Evolutionary conservation across 192 early-diverging fungal genomes (phyloP), one percentile per base, ranked within the genome.

Genomic region (Spinellus fusiger): DNA sequence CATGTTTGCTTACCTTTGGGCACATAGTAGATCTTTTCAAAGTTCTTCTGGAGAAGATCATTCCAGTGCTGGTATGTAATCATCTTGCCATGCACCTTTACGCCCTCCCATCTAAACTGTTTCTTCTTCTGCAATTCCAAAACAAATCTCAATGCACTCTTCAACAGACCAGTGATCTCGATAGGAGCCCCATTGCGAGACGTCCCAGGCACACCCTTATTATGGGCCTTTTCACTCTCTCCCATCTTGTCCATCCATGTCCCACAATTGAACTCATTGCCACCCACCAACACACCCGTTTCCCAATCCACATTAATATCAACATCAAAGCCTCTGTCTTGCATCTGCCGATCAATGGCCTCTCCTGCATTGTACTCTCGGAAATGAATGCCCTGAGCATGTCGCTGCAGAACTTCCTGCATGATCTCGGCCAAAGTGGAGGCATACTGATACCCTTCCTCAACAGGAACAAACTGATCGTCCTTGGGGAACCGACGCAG

Each of bases 231-330:
- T 35, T 84, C 87, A 27, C 88, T 93, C 72, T 96, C 94, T 15
- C 91, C 90, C 90, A 92, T 93, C 73, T 97, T 99, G 76, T 98
- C 97, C 94, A 98, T 98, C 97, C 95, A 99, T 0, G 94, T 98
- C 26, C 97, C 95, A 62, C 95, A 99, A 75, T 99, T 99, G 75
- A 77, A 94, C 34, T 77, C 37, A 68, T 85, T 97, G 27, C 97
- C 97, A 52, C 97, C 95, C 53, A 73, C 64, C 25, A 97, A 77
- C 49, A 96, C 83, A 16, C 95, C 97, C 0, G 80, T 87, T 13
- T 71, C 69, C 74, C 87, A 94, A 35, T 91, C 83, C 3, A 90
- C 86, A n/a, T 72, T 62, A 23, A 90, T 81, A 53, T 80, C 73
- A 50, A 99, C 77, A 49, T 92, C 75, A 75, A 99, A 99, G 0